Conservation (phyloP, 345 rosid species). For the Excoecaria cochinchinensis region DNA sequence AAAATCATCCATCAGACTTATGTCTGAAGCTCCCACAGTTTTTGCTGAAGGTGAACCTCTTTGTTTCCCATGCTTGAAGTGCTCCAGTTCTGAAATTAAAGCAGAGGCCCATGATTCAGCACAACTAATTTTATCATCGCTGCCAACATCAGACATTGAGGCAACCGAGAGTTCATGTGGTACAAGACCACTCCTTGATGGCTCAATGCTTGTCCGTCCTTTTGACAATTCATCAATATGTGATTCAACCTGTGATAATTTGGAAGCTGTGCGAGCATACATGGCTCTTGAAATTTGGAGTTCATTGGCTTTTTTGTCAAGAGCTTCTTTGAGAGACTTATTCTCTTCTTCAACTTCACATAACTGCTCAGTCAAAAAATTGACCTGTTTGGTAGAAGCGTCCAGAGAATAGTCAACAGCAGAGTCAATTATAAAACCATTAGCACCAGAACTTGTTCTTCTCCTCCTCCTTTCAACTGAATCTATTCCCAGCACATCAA, state of each 20-base stretch:
- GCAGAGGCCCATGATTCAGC: conserved; percentile 77
- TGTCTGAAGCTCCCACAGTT: conserved; percentile 65
- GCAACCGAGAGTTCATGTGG: conserved; percentile 49
- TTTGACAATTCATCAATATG: conserved; percentile 53
- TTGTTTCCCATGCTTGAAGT: conserved; percentile 57
- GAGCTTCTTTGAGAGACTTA: conserved; percentile 67
- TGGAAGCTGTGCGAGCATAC: conserved; percentile 63
- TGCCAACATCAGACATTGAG: conserved; percentile 67
- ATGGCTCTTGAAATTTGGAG: conserved; percentile 67
- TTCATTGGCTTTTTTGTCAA: conserved; percentile 60
- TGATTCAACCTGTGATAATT: conserved; percentile 59
- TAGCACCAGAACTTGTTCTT: conserved; percentile 35
- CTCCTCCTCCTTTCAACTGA: conserved; percentile 50
- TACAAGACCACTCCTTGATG: conserved; percentile 36
- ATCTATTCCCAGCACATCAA: conserved; percentile 63
- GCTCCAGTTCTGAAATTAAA: conserved; percentile 70
- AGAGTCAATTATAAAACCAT: conserved; percentile 30
- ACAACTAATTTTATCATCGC: conserved; percentile 67
- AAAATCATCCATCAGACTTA: conserved; percentile 91
- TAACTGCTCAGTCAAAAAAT: conserved; percentile 60
- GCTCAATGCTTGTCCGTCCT: conserved; percentile 38
- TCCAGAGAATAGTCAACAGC: conserved; percentile 31
- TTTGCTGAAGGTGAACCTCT: conserved; percentile 36
- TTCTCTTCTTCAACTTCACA: conserved; percentile 74
- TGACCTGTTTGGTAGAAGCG: conserved; percentile 39